Percentiles rank a stretch among this genome's conserved stretches.
Conservation (phyloP, 73 alveolate genomes). For the Blepharisma stoltei region DNA sequence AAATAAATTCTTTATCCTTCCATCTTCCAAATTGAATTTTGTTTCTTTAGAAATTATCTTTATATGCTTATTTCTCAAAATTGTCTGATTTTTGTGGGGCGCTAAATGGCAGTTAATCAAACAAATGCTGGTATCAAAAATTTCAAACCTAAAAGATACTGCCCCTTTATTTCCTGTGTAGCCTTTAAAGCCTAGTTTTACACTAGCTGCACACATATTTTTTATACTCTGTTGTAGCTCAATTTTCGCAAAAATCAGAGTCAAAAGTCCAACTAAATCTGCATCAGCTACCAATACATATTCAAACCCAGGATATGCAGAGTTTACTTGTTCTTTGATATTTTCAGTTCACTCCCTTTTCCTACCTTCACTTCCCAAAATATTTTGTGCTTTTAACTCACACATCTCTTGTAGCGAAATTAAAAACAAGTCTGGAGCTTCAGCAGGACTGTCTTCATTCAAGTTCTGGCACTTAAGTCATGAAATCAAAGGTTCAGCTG, state of each 20-base stretch:
- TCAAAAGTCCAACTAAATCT: constrained; percentile 4
- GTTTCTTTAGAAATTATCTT: not conserved
- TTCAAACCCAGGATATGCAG: not conserved
- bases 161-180: constrained; percentile 25
- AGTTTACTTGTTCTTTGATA: not conserved
- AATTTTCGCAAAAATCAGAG: not conserved
- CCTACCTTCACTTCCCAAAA: not conserved
- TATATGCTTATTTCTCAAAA: not conserved
- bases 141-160: not conserved
- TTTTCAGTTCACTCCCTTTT: not conserved
- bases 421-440: not conserved
- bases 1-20: constrained; percentile 27
- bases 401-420: constrained; percentile 27
- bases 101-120: constrained; percentile 21
- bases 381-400: not conserved
- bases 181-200: constrained; percentile 28
- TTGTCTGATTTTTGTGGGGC: not conserved
- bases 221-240: not conserved
- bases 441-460: not conserved
- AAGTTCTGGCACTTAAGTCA: no score
- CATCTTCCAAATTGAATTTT: not conserved
- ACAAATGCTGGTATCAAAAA: not conserved
- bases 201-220: not conserved
- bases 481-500: not conserved
- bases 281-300: not conserved